Base-by-base conservation (phyloP, 208 protist species). In the Leptomonas seymouri region DNA sequence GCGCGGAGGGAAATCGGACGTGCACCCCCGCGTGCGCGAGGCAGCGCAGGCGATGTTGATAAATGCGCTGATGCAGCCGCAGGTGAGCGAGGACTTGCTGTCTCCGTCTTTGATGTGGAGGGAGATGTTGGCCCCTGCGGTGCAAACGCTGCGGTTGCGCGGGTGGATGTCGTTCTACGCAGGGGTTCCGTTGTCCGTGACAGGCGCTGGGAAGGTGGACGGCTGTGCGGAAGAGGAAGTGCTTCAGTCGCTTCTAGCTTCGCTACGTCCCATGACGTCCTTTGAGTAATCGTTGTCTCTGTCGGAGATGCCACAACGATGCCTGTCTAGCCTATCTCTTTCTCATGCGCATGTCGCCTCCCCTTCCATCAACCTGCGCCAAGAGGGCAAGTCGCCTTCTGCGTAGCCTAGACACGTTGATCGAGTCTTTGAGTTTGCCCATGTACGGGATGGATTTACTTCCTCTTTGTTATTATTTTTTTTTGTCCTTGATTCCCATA, bases 231-330 rank as follows among this genome's bases (percentile, higher is more conserved):
- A 59, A 18, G 36, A 58, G 28, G 57, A 63, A 15, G 42, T 21
- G 45, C 34, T 61, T 23, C 41, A 34, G 4, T 23, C 49, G 23
- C 42, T 48, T 11, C 18, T 74, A 14, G 23, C 20, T 18, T 66
- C 69, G 53, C 60, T 75, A 27, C 61, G 70, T 25, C 80, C 80
- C 0, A 49, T 85, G 30, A 85, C 80, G 21, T 85, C 80, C 23
- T 78, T 73, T 46, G 80, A 83, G 56, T 81, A 68, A 53, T 7
- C 0, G 31, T 45, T 3, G 25, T 39, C 12, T 31, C n/a, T 56
- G 25, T 56, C 18, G 9, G 34, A 9, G 9, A 39, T 39, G n/a
- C n/a, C n/a, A n/a, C n/a, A n/a, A n/a, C n/a, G n/a, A n/a, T n/a
- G n/a, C n/a, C n/a, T n/a, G n/a, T n/a, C n/a, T n/a, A n/a, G n/a